phyloP scores from a whole-genome alignment of 2,329 filamentous ascomycete species.

The Monosporascus sp. region DNA sequence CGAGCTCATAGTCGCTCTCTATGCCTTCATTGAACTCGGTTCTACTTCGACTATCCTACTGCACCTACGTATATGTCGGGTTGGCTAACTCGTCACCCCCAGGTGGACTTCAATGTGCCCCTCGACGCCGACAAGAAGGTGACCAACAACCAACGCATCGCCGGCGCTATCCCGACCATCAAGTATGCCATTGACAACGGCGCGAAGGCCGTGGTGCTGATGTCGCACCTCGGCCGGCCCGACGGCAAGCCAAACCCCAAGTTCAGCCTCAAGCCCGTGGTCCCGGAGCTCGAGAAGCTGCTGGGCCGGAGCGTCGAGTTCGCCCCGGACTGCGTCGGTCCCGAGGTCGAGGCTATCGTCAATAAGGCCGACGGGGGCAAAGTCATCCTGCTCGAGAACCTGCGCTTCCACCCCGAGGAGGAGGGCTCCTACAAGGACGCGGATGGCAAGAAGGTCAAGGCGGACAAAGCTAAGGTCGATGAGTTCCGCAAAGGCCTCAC shows the following conservation, averaged over 20 bases:
- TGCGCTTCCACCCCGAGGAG: slow-evolving; percentile 97
- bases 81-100: slow-evolving; percentile 8
- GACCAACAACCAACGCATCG: slow-evolving; percentile 98
- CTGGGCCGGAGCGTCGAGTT: slow-evolving; percentile 81
- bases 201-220: slow-evolving; percentile 88
- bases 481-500: slow-evolving; percentile 95
- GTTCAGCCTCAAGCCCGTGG: slow-evolving; percentile 91
- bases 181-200: slow-evolving; percentile 87
- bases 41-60: background rate
- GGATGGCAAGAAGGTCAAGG: slow-evolving; percentile 96
- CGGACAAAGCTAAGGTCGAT: slow-evolving; percentile 85
- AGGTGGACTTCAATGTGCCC: slow-evolving; percentile 99
- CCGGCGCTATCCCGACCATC: slow-evolving; percentile 90
- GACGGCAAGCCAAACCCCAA: slow-evolving; percentile 86
- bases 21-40: background rate
- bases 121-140: slow-evolving; percentile 89
- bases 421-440: slow-evolving; percentile 93
- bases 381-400: slow-evolving; percentile 90
- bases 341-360: slow-evolving; percentile 84
- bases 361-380: slow-evolving; percentile 76
- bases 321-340: slow-evolving; percentile 83
- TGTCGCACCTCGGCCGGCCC: slow-evolving; percentile 97
- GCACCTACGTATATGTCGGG: slow-evolving; percentile 1
- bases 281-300: slow-evolving; percentile 86
- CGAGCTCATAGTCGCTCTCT: background rate